phyloP scores from a whole-genome alignment of 1,284 basidiomycete species.

The Apiotrichum sp. region DNA sequence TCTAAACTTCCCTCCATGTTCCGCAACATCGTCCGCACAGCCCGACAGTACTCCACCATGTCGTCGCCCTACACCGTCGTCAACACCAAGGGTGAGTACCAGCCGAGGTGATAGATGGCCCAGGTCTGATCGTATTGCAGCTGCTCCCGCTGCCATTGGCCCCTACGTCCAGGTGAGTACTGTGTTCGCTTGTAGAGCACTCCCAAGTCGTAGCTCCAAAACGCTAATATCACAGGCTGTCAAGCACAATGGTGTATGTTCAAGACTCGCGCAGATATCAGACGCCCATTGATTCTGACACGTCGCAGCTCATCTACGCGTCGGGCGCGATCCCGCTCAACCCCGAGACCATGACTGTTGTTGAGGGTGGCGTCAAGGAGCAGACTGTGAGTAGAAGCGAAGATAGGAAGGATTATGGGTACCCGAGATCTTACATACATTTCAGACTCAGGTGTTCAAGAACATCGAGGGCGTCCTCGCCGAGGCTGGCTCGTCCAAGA shows the following conservation, averaged over 20 bases:
- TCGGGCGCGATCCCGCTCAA: slow-evolving; percentile 87
- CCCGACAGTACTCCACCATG: slow-evolving; percentile 16
- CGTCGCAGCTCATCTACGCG: slow-evolving; percentile 61
- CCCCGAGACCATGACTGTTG: slow-evolving; percentile 66
- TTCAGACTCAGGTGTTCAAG: slow-evolving; percentile 65
- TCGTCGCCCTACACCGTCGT: slow-evolving; percentile 44
- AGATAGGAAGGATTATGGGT: too few relatives aligned
- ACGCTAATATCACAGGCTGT: slow-evolving; percentile 59
- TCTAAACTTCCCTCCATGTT: not conserved
- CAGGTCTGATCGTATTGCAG: slow-evolving; percentile 46
- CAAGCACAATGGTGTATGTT: slow-evolving; percentile 62
- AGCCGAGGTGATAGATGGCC: not conserved
- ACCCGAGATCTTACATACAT: too few relatives aligned
- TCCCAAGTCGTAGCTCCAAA: not conserved
- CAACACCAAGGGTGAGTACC: slow-evolving; percentile 39
- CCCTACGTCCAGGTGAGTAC: slow-evolving; percentile 62
- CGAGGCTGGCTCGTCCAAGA: slow-evolving; percentile 68
- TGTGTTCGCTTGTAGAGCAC: too few relatives aligned
- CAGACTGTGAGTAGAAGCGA: slow-evolving; percentile 56
- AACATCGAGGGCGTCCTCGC: slow-evolving; percentile 81
- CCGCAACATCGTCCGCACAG: slow-evolving; percentile 5
- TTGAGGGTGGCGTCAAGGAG: slow-evolving; percentile 69
- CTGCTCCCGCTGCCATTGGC: slow-evolving; percentile 78
- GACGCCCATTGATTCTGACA: too few relatives aligned
- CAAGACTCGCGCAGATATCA: too few relatives aligned